Base-by-base conservation (phyloP, 208 protist species). In the Porcisia hertigi region DNA sequence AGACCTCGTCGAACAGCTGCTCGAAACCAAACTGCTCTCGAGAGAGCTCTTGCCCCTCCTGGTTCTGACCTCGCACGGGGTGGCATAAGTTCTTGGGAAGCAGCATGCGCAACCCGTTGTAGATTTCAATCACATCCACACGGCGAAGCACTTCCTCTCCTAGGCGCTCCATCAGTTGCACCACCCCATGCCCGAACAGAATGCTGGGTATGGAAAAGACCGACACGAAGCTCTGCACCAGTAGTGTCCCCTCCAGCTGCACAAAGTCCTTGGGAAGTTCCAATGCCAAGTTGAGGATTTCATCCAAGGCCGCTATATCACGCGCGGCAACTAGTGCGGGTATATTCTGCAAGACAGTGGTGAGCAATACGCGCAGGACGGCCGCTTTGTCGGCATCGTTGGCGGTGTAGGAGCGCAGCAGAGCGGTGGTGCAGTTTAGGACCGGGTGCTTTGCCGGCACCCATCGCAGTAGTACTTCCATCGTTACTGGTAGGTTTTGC, bases 41-140 rank as follows among this genome's bases (percentile, higher is more conserved):
- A 14, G 89, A 89, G 1, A 96, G 80, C 64, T 67, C 59, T 20
- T 65, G 66, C 2, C 88, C 90, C 41, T 86, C 79, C 20, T 78
- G 53, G 55, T 87, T 75, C 6, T 79, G 79, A 20, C 92, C 89
- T 18, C 9, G 66, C 52, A 65, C 55, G 3, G 89, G 92, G 59
- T 94, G 89, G 71, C 90, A 91, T 69, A 82, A 80, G 55, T 92
- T 86, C 76, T 94, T 94, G 36, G 77, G 82, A 39, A 94, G 64
- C 23, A 93, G 66, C 23, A 47, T 45, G 43, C 80, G 77, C 58
- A 96, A 39, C 9, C 70, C 80, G 39, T 69, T 55, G 75, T 87
- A 86, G 7, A 96, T 63, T 20, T 79, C 81, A 7, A 78, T 7
- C 12, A 80, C 75, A 58, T 91, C 82, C 7, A 83, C 47, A 4